Evolutionary conservation across 176 grass and related monocot genomes (phyloP).

Genomic region (Oryza longistaminata): DNA sequence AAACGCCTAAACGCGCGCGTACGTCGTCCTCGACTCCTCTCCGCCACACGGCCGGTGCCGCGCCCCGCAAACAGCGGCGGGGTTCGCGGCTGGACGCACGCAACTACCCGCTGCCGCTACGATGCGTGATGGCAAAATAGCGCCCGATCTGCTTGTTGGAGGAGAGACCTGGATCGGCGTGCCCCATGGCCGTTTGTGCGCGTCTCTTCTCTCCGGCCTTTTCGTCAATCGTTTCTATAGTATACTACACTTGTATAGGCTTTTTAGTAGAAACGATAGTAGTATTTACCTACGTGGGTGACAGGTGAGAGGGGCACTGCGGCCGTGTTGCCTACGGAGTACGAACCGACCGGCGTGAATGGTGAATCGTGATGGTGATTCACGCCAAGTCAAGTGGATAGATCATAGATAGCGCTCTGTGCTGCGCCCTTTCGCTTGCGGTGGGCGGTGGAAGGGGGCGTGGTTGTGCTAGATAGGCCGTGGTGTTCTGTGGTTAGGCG

Average conservation of each 20-base stretch:
- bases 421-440: neutral
- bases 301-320: too few species aligned
- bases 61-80: slow-evolving; percentile 42
- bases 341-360: neutral
- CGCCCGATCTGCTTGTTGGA: neutral
- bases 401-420: neutral
- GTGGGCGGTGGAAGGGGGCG: neutral
- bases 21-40: too few species aligned
- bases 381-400: neutral
- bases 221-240: neutral
- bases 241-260: neutral
- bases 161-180: neutral
- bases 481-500: neutral
- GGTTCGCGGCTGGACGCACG: slow-evolving; percentile 28
- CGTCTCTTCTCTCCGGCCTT: slow-evolving; percentile 3
- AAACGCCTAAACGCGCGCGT: too few species aligned
- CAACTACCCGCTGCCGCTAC: neutral
- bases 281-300: neutral
- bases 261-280: neutral
- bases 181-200: neutral
- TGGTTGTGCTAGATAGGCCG: neutral
- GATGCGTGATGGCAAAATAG: neutral
- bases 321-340: too few species aligned
- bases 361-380: neutral
- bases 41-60: neutral